phyloP scores from a whole-genome alignment of 2,329 filamentous ascomycete genomes.

The Monilinia fructigena region DNA sequence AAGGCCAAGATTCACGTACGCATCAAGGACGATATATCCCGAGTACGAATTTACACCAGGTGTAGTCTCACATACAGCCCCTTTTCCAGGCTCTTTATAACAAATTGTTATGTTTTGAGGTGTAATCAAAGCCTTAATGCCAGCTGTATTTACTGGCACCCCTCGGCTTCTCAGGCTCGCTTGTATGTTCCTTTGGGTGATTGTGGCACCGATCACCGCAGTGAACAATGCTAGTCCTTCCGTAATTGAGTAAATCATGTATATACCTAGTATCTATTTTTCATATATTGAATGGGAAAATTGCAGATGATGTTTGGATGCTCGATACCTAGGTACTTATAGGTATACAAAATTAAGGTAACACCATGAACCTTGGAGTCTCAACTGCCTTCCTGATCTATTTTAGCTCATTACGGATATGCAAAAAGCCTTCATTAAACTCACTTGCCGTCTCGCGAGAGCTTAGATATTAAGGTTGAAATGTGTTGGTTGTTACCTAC shows the following conservation, averaged over 20 bases:
- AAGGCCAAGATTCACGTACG: conserved; percentile 10
- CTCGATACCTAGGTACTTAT: conserved; percentile 17
- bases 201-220: conserved; percentile 23
- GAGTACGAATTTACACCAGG: conserved; percentile 37
- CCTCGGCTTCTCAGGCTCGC: conserved; percentile 38
- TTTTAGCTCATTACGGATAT: background rate
- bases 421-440: no score
- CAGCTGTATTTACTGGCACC: conserved; percentile 43
- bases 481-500: no score
- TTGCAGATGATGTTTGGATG: background rate
- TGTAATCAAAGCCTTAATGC: conserved; percentile 43
- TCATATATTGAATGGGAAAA: background rate
- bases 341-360: background rate
- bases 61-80: conserved; percentile 35
- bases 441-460: no score
- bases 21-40: conserved; percentile 36
- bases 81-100: conserved; percentile 47
- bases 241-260: conserved; percentile 24
- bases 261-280: background rate
- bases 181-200: conserved; percentile 30
- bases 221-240: conserved; percentile 25
- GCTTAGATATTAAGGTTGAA: no score
- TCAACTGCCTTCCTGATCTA: conserved; percentile 20
- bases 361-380: background rate
- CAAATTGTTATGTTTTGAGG: conserved; percentile 45